phyloP scores from a whole-genome alignment of 2,329 filamentous ascomycete species.

The Arthrobotrys musiformis region DNA sequence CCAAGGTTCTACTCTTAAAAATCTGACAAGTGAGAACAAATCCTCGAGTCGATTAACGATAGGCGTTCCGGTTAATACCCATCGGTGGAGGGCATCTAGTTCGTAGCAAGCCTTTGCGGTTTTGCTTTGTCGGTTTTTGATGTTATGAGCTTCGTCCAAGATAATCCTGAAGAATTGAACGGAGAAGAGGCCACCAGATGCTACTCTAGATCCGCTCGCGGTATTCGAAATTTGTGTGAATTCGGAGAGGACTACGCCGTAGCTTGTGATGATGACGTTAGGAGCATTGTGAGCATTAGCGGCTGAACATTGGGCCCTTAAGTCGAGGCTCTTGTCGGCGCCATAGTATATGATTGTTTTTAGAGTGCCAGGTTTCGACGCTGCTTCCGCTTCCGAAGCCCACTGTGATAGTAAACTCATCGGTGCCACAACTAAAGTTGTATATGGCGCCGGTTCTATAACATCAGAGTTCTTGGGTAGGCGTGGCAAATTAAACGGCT shows the following conservation, averaged over 20 bases:
- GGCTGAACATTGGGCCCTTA: constrained; percentile 80
- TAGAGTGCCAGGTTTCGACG: constrained; percentile 83
- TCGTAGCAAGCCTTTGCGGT: constrained; percentile 96
- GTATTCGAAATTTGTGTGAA: constrained; percentile 78
- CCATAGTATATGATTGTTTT: constrained; percentile 93
- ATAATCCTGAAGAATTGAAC: constrained; percentile 95
- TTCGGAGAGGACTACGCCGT: constrained; percentile 90
- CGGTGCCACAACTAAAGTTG: constrained; percentile 93
- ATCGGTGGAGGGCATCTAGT: constrained; percentile 83
- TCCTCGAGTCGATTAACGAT: constrained; percentile 97
- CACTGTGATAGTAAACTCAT: constrained; percentile 97
- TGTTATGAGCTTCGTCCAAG: constrained; percentile 91
- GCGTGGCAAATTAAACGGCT: constrained; percentile 31
- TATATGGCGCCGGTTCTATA: constrained; percentile 79
- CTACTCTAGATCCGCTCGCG: constrained; percentile 71
- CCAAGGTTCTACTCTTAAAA: constrained; percentile 95
- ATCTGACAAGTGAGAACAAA: constrained; percentile 90
- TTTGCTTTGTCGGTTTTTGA: constrained; percentile 90
- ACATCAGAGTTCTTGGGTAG: constrained; percentile 61
- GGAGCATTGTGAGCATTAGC: constrained; percentile 80
- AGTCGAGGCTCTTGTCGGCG: constrained; percentile 79
- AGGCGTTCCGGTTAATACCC: constrained; percentile 93
- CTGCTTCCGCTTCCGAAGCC: constrained; percentile 93
- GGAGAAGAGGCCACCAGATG: constrained; percentile 82
- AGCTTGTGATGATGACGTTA: constrained; percentile 93